Percentiles rank a stretch among this genome's conserved stretches.
phyloP scores from a whole-genome alignment of 176 grass and related monocot genomes.

The Calamus simplicifolius region DNA sequence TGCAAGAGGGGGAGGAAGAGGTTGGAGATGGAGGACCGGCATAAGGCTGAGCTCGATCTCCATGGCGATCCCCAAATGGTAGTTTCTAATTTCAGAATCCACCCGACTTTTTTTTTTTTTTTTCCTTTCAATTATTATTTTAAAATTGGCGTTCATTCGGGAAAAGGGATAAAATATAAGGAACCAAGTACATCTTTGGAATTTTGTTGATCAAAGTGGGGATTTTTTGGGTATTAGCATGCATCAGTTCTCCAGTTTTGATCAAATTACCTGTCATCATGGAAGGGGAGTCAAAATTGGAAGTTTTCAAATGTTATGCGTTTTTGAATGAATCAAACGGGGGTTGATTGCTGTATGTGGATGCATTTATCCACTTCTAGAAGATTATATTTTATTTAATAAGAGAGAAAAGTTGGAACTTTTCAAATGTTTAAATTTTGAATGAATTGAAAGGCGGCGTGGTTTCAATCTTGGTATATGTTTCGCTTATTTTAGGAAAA shows the following conservation, averaged over 20 bases:
- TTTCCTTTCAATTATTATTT: constrained; percentile 7
- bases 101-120: neutral
- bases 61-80: constrained; percentile 69
- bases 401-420: neutral
- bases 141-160: too few relatives aligned
- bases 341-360: too few relatives aligned
- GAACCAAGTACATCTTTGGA: too few relatives aligned
- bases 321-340: too few relatives aligned
- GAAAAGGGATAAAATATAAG: too few relatives aligned
- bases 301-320: neutral
- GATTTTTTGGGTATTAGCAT: too few relatives aligned
- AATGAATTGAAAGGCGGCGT: too few relatives aligned
- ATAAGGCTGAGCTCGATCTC: constrained; percentile 56
- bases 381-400: neutral
- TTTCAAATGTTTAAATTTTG: neutral
- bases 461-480: too few relatives aligned
- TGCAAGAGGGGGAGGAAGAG: constrained; percentile 79
- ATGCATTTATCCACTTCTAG: neutral
- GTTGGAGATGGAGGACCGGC: constrained; percentile 87
- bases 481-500: too few relatives aligned
- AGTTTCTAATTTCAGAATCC: neutral
- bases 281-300: neutral
- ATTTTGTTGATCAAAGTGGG: too few relatives aligned
- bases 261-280: too few relatives aligned
- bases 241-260: too few relatives aligned